Evolutionary conservation across 306 rosid genomes (phyloP).

Genomic region (Acmispon strigosus): DNA sequence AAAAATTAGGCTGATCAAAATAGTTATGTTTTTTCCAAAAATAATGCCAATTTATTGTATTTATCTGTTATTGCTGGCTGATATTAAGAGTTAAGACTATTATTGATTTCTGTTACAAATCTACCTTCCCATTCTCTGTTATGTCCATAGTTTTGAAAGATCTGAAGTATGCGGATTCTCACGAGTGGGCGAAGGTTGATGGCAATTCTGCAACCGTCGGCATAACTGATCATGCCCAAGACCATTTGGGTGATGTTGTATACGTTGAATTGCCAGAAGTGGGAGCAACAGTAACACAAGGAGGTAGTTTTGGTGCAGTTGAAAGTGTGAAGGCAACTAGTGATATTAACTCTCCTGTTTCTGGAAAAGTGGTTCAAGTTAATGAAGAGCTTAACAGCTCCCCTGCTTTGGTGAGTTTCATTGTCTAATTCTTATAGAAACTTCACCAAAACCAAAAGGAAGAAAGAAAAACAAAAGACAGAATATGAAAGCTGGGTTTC

Average conservation of each 20-base stretch:
- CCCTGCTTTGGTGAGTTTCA: constrained; percentile 86
- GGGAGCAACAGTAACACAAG: constrained; percentile 56
- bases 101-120: constrained; percentile 1
- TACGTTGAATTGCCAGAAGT: constrained; percentile 86
- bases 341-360: constrained; percentile 81
- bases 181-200: constrained; percentile 88
- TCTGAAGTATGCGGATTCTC: constrained; percentile 68
- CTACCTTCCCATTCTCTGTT: constrained; percentile 5
- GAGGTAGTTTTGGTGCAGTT: constrained; percentile 76
- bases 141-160: constrained; percentile 75
- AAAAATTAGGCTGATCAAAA: neutral
- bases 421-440: constrained; percentile 83
- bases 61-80: neutral
- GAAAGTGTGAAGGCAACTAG: constrained; percentile 98
- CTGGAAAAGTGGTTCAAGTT: constrained; percentile 71
- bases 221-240: constrained; percentile 92
- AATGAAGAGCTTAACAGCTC: constrained; percentile 66
- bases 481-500: too few species aligned
- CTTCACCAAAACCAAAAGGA: constrained; percentile 19
- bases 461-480: too few species aligned
- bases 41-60: neutral
- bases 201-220: constrained; percentile 75
- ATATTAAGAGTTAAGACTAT: neutral
- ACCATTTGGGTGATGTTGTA: constrained; percentile 97
- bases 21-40: neutral